Percentiles rank a stretch among this genome's conserved stretches.
These are phyloP conservation scores for Kodamaea derodonti DNA, from an alignment of 1,139 yeast species.

Conservation along the genomic window DNA sequence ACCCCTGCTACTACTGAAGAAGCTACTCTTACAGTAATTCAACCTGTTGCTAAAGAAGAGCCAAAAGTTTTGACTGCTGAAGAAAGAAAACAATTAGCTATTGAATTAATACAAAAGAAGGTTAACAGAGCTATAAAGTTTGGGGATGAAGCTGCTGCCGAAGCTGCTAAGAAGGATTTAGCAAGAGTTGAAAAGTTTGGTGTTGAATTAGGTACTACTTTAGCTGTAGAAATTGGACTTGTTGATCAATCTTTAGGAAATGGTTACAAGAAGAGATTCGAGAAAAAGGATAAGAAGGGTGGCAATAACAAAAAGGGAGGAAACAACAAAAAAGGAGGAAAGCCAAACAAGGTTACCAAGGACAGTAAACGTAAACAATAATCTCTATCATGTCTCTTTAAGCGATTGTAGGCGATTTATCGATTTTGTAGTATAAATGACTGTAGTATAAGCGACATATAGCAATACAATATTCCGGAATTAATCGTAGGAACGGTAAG, in stretches of 20 bases:
- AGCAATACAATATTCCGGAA: neutral
- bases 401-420: neutral
- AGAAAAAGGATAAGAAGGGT: conserved; percentile 10
- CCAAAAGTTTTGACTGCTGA: conserved; percentile 55
- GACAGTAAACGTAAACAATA: conserved; percentile 4
- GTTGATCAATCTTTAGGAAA: conserved; percentile 31
- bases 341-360: conserved; percentile 2
- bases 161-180: conserved; percentile 54
- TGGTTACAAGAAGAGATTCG: conserved; percentile 10
- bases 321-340: conserved; percentile 8
- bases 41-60: conserved; percentile 17
- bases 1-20: conserved; percentile 6
- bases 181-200: conserved; percentile 83
- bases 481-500: no score
- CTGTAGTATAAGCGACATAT: neutral
- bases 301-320: conserved; percentile 14
- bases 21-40: conserved; percentile 10
- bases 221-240: conserved; percentile 66
- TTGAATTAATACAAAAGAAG: conserved; percentile 65
- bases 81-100: conserved; percentile 65
- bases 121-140: conserved; percentile 74
- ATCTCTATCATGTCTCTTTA: neutral
- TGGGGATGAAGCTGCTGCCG: conserved; percentile 57
- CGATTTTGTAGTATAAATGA: neutral
- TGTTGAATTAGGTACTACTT: conserved; percentile 61